Evolutionary conservation across 2,329 filamentous ascomycete species (phyloP), one percentile per base, ranked within the genome.

Genomic region (Fusarium aywerte): DNA sequence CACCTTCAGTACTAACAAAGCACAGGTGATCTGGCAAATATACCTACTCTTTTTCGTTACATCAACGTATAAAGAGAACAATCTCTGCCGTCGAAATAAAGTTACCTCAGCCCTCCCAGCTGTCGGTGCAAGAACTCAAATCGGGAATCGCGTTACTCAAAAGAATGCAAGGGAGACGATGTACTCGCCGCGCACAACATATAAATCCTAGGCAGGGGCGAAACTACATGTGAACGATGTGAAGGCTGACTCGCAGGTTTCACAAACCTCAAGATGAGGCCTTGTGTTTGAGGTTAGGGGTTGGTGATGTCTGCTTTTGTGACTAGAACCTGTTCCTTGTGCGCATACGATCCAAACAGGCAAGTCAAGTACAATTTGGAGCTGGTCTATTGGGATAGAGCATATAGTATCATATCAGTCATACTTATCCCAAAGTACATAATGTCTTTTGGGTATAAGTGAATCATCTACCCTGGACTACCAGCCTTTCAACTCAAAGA

Each of bases 71-170:
- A 4, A 31, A 4, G n/a, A 21, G 18, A 32, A 10, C 16, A 35
- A 2, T 27, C 8, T 45, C n/a, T 42, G 56, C 50, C 45, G 65
- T 72, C 54, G 29, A 62, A 68, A 50, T 66, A 71, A 52, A 67
- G 68, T 68, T 70, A 47, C 36, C n/a, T 42, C 39, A 55, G 62
- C 9, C 21, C 21, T 52, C 50, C 49, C 54, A 59, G 59, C 40
- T 45, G 43, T 60, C 60, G 54, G 61, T 71, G 66, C 66, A 68
- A 59, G 52, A 62, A 44, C 64, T 72, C 61, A 67, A 55, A 65
- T 65, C 54, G 58, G 63, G 68, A 58, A 72, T 62, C 48, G 53
- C 45, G 49, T 67, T 60, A 40, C 49, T 57, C 45, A 47, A 56
- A 16, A n/a, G 31, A 21, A 42, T 48, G 51, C 48, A 52, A 45